Base-by-base conservation (phyloP, 805 yeast genomes). In the Ogataea pilisensis region DNA sequence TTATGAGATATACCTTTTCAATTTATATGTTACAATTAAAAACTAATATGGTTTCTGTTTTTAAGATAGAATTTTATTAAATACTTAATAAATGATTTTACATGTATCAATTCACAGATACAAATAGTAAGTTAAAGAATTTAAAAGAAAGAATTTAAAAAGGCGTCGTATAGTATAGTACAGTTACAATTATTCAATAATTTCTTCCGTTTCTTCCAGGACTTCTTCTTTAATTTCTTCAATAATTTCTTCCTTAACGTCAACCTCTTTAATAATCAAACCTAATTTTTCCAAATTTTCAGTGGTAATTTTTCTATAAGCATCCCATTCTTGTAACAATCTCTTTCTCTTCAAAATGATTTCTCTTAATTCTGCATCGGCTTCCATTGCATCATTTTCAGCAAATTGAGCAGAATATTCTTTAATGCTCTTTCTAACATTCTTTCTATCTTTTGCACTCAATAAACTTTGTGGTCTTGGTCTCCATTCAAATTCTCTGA, bases 331-430 rank as follows among this genome's bases (percentile, higher is more conserved):
- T 60, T 82, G 82, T 60, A 89, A 75, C 60, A 82, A 70, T 55
- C 75, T 74, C 70, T 93, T 85, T 66, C 96, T 88, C 58, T 69
- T 77, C 71, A 87, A 74, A 63, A 89, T 89, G 50, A 88, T 73
- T 62, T 89, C 97, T 72, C 93, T 82, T 53, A 86, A 76, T 56
- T 95, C 96, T 56, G 89, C 84, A 57, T 86, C 84, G 44, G 93
- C 95, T 68, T 89, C 97, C 91, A 88, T 90, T 35, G 91, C 91
- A 69, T 93, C 99, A 48, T 76, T 72, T 68, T 89, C 96, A 53
- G 91, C 98, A 69, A 90, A 93, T 67, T 87, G 89, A 31, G 93
- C 93, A 54, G 89, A 74, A 75, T 85, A 87, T 66, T 86, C 91
- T 62, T 82, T 79, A 71, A 91, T 69, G 70, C 84, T 84, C 84